These are phyloP conservation scores for Floccularia luteovirens DNA, from an alignment of 768 basidiomycete species.

Conservation along the genomic window DNA sequence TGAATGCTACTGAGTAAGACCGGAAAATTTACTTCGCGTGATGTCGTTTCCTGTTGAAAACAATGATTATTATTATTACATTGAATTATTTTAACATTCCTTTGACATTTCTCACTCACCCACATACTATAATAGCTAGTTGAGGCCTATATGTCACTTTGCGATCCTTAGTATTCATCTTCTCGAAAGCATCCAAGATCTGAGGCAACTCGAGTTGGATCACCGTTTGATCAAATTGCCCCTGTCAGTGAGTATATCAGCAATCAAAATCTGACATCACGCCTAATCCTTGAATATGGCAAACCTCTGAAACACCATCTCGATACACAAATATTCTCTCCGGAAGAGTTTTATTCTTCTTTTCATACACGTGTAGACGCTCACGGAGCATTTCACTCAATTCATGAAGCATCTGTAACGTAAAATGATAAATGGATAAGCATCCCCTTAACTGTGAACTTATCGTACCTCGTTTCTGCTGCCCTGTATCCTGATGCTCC, in stretches of 20 bases:
- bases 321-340: conserved; percentile 67
- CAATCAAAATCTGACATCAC: too few species aligned
- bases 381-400: conserved; percentile 65
- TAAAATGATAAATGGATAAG: conserved; percentile 5
- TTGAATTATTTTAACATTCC: background rate
- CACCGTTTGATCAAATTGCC: conserved; percentile 66
- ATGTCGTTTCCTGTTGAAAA: conserved; percentile 47
- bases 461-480: conserved; percentile 38
- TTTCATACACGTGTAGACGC: conserved; percentile 49
- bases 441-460: background rate
- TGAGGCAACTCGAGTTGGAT: conserved; percentile 52
- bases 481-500: conserved; percentile 61
- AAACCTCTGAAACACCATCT: conserved; percentile 77
- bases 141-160: conserved; percentile 46
- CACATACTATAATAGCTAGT: conserved; percentile 73
- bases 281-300: conserved; percentile 9
- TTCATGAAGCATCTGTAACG: conserved; percentile 60
- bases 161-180: conserved; percentile 30
- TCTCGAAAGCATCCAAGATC: conserved; percentile 55
- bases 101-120: conserved; percentile 20
- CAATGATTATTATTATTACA: background rate
- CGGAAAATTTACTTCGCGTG: conserved; percentile 35
- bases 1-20: too few species aligned
- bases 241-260: conserved; percentile 29
- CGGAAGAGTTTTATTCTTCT: conserved; percentile 51